Percentiles rank a stretch among this genome's conserved stretches.
Conservation (phyloP, 768 basidiomycete species). For the Astraeus odoratus region DNA sequence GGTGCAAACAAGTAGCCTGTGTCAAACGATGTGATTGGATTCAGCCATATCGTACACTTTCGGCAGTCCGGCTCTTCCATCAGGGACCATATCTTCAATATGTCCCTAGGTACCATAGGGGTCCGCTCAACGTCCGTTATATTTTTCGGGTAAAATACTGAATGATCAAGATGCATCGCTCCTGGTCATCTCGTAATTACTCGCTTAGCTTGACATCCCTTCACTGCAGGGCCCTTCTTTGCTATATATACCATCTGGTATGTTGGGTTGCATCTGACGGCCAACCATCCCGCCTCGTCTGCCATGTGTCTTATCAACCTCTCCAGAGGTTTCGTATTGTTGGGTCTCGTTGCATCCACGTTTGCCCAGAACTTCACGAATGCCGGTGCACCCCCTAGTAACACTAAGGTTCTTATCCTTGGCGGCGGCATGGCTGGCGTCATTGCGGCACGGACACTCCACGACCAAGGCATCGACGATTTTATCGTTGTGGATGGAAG, state of each 20-base stretch:
- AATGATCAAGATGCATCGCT: no score
- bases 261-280: neutral
- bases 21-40: no score
- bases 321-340: constrained; percentile 2
- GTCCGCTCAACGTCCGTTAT: no score
- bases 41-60: no score
- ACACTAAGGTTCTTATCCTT: constrained; percentile 45
- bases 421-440: constrained; percentile 64
- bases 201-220: no score
- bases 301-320: constrained; percentile 11
- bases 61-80: no score
- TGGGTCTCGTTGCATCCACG: neutral
- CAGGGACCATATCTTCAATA: no score
- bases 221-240: no score
- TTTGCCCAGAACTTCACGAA: constrained; percentile 6
- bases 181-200: no score
- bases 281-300: neutral
- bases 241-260: neutral
- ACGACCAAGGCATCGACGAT: constrained; percentile 46
- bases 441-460: constrained; percentile 55
- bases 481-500: constrained; percentile 58
- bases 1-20: no score
- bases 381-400: constrained; percentile 4
- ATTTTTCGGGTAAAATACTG: no score
- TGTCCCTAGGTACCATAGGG: no score